Evolutionary conservation across 345 rosid genomes (phyloP).

Genomic region (Pistacia integerrima): DNA sequence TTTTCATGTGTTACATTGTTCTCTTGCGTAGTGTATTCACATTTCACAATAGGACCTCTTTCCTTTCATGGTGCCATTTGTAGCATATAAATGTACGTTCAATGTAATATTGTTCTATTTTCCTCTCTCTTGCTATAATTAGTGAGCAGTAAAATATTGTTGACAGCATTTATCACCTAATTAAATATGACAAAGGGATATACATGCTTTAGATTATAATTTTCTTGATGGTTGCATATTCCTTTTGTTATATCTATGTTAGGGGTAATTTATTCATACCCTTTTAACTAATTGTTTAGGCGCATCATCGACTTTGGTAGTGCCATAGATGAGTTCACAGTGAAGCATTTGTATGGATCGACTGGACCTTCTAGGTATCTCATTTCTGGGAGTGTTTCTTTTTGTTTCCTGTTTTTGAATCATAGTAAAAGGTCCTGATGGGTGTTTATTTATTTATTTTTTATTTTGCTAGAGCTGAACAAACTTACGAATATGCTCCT

Average conservation of each 20-base stretch:
- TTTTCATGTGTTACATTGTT: conserved; percentile 2
- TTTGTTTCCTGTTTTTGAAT: neutral
- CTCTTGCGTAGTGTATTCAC: neutral
- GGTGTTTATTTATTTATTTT: conserved; percentile 2
- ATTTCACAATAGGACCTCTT: neutral
- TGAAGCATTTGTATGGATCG: conserved; percentile 79
- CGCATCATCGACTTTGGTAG: conserved; percentile 97
- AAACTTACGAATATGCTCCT: conserved; percentile 81
- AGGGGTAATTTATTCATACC: conserved; percentile 14
- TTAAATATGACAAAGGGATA: neutral
- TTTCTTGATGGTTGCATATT: neutral
- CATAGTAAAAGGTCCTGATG: neutral
- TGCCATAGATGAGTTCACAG: conserved; percentile 80
- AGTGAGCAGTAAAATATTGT: neutral
- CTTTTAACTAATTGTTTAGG: conserved; percentile 45
- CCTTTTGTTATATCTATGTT: neutral
- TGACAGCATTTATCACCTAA: neutral
- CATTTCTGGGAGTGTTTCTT: conserved; percentile 15
- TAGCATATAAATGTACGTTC: neutral
- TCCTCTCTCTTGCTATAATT: neutral
- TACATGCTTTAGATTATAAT: neutral
- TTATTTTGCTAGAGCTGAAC: conserved; percentile 68
- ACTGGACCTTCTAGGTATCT: conserved; percentile 88
- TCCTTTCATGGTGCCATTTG: neutral
- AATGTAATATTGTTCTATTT: neutral